Evolutionary conservation across 352 stramenopile species (phyloP), one percentile per base, ranked within the genome.

Genomic region (Halophytophthora polymorphica): DNA sequence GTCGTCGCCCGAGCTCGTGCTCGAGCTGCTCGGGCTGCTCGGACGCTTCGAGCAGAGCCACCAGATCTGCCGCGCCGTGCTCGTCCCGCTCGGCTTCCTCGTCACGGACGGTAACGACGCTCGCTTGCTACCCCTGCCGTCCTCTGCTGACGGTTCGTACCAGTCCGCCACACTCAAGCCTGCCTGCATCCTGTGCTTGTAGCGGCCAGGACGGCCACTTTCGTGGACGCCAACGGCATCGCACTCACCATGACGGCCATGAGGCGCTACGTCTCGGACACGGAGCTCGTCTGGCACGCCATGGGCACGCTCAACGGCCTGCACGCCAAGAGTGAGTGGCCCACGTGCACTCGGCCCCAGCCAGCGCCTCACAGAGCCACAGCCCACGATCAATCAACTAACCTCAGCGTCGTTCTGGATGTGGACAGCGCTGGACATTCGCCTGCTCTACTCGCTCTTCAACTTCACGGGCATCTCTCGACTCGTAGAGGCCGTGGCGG

Each of bases 241-340:
- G 69, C 75, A 22, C 58, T 86, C 6, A 65, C 74, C 1, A 73
- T 86, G 64, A 37, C 53, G 1, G 48, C 62, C 12, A 71, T 89
- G 58, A 83, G 79, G 53, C 56, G 39, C 12, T 85, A 77, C 45
- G 53, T 73, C 10, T 50, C 70, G 33, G 77, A 89, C 55, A 71
- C 70, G n/a, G 77, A 91, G 52, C 63, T 87, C 11, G 71, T 88
- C 15, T 91, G 80, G 80, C 77, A 91, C 46, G 73, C 72, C 0
- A 62, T 91, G 17, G 80, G 77, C 34, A 71, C 84, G 11, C 73
- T 91, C 37, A 89, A 91, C 39, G 71, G 64, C 1, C 64, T 91
- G 21, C 69, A 86, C 51, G 59, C 63, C 22, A 67, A 82, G 63
- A 77, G 78, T 87, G 45, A 42, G 37, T 31, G 37, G 10, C 17